Conservation (phyloP, 495 filamentous ascomycete species). For the Barbatosphaeria neglecta region DNA sequence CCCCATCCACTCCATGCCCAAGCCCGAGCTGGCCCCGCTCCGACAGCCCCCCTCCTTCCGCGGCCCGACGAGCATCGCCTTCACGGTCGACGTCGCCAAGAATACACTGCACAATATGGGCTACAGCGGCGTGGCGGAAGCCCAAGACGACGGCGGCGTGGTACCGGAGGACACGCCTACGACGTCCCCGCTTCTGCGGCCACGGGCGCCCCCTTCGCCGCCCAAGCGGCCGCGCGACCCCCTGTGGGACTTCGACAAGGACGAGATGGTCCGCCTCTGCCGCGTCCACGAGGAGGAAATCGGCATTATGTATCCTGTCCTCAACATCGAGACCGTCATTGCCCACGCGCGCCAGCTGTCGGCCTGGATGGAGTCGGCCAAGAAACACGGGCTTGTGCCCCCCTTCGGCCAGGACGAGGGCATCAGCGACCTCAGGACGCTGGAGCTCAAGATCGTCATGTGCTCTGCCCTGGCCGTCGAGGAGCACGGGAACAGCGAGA, state of each 20-base stretch:
- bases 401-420: constrained; percentile 37
- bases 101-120: constrained; percentile 85
- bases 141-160: constrained; percentile 42
- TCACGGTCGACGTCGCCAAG: constrained; percentile 78
- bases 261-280: constrained; percentile 62
- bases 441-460: constrained; percentile 67
- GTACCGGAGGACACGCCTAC: constrained; percentile 43
- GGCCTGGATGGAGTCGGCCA: constrained; percentile 49
- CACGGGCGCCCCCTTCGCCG: constrained; percentile 25
- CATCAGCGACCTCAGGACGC: constrained; percentile 55
- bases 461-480: constrained; percentile 64
- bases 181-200: constrained; percentile 25
- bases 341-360: constrained; percentile 54
- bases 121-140: constrained; percentile 48
- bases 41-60: constrained; percentile 55
- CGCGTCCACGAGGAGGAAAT: constrained; percentile 73
- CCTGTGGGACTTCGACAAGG: constrained; percentile 58
- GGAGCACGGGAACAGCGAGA: constrained; percentile 62
- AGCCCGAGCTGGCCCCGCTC: constrained; percentile 13
- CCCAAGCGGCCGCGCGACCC: constrained; percentile 46
- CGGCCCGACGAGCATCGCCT: constrained; percentile 76
- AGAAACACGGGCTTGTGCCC: constrained; percentile 13
- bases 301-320: constrained; percentile 74
- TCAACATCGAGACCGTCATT: constrained; percentile 57
- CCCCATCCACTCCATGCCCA: constrained; percentile 18